Evolutionary conservation across 1,284 basidiomycete species (phyloP).

Genomic region (Apiotrichum gamsii): DNA sequence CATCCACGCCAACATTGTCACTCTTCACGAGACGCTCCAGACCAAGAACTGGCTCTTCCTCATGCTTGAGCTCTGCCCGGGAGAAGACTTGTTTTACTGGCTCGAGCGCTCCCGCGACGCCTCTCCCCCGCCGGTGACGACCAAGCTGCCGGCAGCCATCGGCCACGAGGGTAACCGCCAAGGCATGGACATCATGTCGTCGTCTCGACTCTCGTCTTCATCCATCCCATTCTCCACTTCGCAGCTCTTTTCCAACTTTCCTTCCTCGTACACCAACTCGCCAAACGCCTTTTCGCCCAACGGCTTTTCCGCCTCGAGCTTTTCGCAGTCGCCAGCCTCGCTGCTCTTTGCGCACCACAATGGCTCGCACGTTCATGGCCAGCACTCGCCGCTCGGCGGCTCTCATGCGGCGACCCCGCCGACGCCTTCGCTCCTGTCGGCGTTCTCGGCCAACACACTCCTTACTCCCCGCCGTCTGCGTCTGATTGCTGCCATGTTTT

Average conservation of each 20-base stretch:
- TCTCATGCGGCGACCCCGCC: conserved; percentile 65
- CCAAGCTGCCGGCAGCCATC: conserved; percentile 43
- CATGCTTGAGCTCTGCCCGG: conserved; percentile 86
- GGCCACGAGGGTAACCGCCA: conserved; percentile 17
- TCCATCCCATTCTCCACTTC: conserved; percentile 46
- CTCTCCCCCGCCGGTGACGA: conserved; percentile 55
- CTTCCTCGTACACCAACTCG: conserved; percentile 33
- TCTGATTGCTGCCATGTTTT: conserved; percentile 93
- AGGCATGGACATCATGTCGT: conserved; percentile 34
- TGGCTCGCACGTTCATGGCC: conserved; percentile 13
- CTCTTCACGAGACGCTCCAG: conserved; percentile 82
- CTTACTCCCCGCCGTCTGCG: conserved; percentile 80
- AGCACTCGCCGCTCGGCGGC: not conserved
- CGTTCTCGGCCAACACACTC: conserved; percentile 71
- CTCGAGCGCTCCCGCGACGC: conserved; percentile 86
- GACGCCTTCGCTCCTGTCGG: conserved; percentile 87
- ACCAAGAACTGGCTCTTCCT: conserved; percentile 72
- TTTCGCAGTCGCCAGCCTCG: conserved; percentile 34
- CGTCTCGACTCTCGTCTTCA: conserved; percentile 44
- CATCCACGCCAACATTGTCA: conserved; percentile 89
- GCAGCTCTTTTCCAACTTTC: conserved; percentile 36
- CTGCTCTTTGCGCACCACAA: conserved; percentile 43
- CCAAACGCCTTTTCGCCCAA: conserved; percentile 29
- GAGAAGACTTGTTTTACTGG: conserved; percentile 92
- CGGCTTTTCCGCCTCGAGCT: conserved; percentile 9